Evolutionary conservation across 129 eudicot genomes (phyloP).

Genomic region (Pittosporum tobira): DNA sequence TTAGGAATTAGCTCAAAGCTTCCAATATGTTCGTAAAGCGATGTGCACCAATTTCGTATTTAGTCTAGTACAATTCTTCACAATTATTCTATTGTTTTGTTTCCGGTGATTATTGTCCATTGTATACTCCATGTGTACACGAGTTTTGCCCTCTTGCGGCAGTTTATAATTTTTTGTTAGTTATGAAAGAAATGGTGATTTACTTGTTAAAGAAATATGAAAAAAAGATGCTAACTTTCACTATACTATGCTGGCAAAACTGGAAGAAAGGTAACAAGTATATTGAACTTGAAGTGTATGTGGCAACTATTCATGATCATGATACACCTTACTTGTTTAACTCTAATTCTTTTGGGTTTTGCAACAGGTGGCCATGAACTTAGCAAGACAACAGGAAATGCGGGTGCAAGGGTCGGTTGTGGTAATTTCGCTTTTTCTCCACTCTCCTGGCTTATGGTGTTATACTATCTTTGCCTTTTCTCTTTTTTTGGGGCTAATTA

Average conservation of each 20-base stretch:
- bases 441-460: neutral
- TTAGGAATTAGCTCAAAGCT: neutral
- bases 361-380: constrained; percentile 89
- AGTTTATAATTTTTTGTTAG: too few species aligned
- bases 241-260: too few species aligned
- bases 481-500: neutral
- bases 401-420: constrained; percentile 98
- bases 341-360: constrained; percentile 4
- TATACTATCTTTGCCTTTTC: neutral
- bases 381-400: constrained; percentile 94
- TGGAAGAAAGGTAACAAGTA: too few species aligned
- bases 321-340: neutral
- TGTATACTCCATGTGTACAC: too few species aligned
- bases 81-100: too few species aligned
- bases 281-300: neutral
- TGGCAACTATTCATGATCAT: neutral
- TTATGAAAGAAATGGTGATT: too few species aligned
- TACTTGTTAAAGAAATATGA: too few species aligned
- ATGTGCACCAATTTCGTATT: neutral
- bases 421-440: constrained; percentile 43
- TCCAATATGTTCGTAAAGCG: neutral
- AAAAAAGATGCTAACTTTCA: too few species aligned
- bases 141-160: too few species aligned
- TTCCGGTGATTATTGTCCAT: too few species aligned
- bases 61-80: too few species aligned